Evolutionary conservation across 441 rosid genomes (phyloP).

Genomic region (Sinapis alba): DNA sequence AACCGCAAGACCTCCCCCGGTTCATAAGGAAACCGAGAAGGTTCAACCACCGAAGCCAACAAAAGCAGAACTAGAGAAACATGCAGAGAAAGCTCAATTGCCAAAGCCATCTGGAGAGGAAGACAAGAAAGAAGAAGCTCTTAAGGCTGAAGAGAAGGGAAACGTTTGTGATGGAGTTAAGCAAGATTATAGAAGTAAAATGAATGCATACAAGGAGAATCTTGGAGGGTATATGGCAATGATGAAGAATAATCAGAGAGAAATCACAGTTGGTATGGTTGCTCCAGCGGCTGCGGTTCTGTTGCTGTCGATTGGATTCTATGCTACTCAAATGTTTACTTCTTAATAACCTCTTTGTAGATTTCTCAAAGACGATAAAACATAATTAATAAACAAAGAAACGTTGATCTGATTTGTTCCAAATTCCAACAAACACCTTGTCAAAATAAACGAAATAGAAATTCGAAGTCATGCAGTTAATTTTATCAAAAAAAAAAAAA

Average conservation of each 20-base stretch:
- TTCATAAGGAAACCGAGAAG: constrained; percentile 14
- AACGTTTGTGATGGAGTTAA: constrained; percentile 20
- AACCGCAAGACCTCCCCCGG: constrained; percentile 13
- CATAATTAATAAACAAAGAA: constrained; percentile 4
- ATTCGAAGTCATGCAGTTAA: neutral
- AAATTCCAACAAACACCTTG: neutral
- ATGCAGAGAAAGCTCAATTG: constrained; percentile 7
- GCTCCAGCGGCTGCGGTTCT: constrained; percentile 29
- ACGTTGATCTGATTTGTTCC: neutral
- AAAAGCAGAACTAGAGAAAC: neutral
- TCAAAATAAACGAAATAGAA: neutral
- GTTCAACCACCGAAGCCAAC: neutral
- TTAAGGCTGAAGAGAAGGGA: neutral
- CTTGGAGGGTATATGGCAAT: constrained; percentile 35
- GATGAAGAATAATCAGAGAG: constrained; percentile 32
- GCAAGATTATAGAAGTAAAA: constrained; percentile 25
- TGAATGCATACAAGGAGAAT: constrained; percentile 33
- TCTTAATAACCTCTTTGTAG: neutral
- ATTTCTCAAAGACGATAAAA: neutral
- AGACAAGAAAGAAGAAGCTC: neutral
- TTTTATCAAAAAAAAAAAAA: neutral
- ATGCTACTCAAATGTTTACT: constrained; percentile 23
- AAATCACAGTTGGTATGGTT: constrained; percentile 28
- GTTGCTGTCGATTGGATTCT: constrained; percentile 36
- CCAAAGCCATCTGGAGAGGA: constrained; percentile 20